These are phyloP conservation scores for Aspergillus carlsbadensis DNA, from an alignment of 495 filamentous ascomycete species.

Conservation along the genomic window DNA sequence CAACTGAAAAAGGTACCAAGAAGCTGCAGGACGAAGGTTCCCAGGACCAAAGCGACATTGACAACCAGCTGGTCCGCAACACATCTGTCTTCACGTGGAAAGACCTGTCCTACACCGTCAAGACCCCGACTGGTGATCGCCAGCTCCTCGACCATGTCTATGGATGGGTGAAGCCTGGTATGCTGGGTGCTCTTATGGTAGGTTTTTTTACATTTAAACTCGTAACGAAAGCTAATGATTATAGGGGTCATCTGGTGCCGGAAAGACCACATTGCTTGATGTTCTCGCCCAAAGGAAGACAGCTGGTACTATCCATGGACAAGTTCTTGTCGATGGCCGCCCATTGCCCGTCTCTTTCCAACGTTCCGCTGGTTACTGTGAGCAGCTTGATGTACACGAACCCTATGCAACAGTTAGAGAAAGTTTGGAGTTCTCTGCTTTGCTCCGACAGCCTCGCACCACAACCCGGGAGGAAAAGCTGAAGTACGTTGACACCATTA, in stretches of 20 bases:
- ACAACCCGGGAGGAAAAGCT: conserved; percentile 54
- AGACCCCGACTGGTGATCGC: conserved; percentile 38
- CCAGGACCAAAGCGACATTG: conserved; percentile 16
- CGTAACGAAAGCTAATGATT: neutral
- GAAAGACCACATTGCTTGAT: conserved; percentile 61
- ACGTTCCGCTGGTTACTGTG: conserved; percentile 58
- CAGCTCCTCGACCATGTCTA: conserved; percentile 72
- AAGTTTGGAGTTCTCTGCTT: conserved; percentile 57
- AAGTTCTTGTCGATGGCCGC: conserved; percentile 80
- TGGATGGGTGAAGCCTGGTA: conserved; percentile 88
- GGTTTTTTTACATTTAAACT: neutral
- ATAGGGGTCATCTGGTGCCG: conserved; percentile 55
- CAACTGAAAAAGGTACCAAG: conserved; percentile 18
- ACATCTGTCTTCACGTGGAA: conserved; percentile 61
- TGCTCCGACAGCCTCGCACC: conserved; percentile 52
- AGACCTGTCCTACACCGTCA: conserved; percentile 54
- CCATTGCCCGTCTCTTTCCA: conserved; percentile 79
- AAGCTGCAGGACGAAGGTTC: neutral
- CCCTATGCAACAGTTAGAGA: conserved; percentile 58
- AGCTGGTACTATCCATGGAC: conserved; percentile 83
- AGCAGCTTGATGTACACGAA: conserved; percentile 62
- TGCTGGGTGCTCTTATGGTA: conserved; percentile 66
- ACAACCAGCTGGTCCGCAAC: conserved; percentile 40
- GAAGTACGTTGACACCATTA: conserved; percentile 57
- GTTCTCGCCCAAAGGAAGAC: conserved; percentile 66